Conservation (phyloP, 352 stramenopile species). For the Plasmopara halstedii region DNA sequence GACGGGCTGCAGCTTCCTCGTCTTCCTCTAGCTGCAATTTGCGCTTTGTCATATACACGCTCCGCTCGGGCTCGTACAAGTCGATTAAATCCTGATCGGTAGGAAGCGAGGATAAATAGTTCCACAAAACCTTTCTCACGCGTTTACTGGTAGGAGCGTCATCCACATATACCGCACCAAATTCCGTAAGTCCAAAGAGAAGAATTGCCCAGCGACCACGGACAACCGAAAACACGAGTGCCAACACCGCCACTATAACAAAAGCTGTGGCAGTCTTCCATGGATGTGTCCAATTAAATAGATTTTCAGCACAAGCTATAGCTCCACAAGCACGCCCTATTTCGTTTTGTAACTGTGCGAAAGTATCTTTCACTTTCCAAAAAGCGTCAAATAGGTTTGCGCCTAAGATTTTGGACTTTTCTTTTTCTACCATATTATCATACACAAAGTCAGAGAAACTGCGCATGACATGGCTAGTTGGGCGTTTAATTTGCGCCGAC, state of each 20-base stretch:
- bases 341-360: slow-evolving; percentile 63
- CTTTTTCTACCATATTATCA: slow-evolving; percentile 59
- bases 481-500: slow-evolving; percentile 12
- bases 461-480: slow-evolving; percentile 35
- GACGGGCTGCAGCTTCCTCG: slow-evolving; percentile 28
- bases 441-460: slow-evolving; percentile 66
- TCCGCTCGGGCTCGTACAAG: slow-evolving; percentile 56
- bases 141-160: slow-evolving; percentile 73
- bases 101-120: slow-evolving; percentile 71
- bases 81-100: slow-evolving; percentile 77
- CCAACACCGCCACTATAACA: slow-evolving; percentile 30
- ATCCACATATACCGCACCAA: slow-evolving; percentile 66
- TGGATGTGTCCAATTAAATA: slow-evolving; percentile 84
- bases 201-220: slow-evolving; percentile 69
- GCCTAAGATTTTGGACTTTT: slow-evolving; percentile 58
- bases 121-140: slow-evolving; percentile 72
- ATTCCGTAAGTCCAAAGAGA: slow-evolving; percentile 67
- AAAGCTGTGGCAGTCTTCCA: slow-evolving; percentile 78
- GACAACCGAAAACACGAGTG: slow-evolving; percentile 59
- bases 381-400: slow-evolving; percentile 69
- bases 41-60: slow-evolving; percentile 49
- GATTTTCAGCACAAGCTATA: slow-evolving; percentile 64
- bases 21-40: slow-evolving; percentile 41
- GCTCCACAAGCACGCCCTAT: slow-evolving; percentile 67
- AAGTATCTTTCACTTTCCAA: slow-evolving; percentile 80